Base-by-base conservation (phyloP, 257 asterid species). In the Fraxinus quadrangulata region DNA sequence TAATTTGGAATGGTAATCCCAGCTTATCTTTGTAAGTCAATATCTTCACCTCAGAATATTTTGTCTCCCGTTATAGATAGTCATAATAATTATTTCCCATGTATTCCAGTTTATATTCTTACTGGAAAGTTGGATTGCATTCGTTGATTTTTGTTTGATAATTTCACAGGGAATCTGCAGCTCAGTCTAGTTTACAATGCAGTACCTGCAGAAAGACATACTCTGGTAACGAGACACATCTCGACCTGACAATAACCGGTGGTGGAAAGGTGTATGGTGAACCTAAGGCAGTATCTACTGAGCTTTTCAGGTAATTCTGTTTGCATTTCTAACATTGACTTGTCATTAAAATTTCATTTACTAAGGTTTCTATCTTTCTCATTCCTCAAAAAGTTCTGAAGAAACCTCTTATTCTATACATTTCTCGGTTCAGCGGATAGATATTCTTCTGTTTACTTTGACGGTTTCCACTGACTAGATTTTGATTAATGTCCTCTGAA, bases 261-360 rank as follows among this genome's bases (percentile, higher is more conserved):
- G 90, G 90, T 49, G 85, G 87, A 73, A 87, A 83, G 79, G 91
- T 85, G 72, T 92, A 90, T 80, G 97, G 94, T 36, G 96, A 89
- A 80, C 70, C 91, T 72, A 79, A 24, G 87, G 88, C 96, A 8
- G 92, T 86, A 71, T 88, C 96, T 73, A 92, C 97, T 72, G 93
- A 94, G 87, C 12, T 94, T 79, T 94, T 94, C 86, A 90, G 98
- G 97, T 89, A 73, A 24, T 67, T 33, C 37, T 54, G 23, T 37
- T 54, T 42, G 77, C 40, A 63, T 39, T 71, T n/a, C 8, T 61
- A n/a, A 66, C 59, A 45, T 24, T 59, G 69, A 23, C 14, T 17
- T 10, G 13, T 16, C 24, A 14, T 47, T 10, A 31, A 17, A 13
- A 2, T 24, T 56, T 24, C 36, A 66, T 65, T 30, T 13, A 19